These are phyloP conservation scores for Canavalia ensiformis DNA, from an alignment of 306 rosid species.

Conservation along the genomic window DNA sequence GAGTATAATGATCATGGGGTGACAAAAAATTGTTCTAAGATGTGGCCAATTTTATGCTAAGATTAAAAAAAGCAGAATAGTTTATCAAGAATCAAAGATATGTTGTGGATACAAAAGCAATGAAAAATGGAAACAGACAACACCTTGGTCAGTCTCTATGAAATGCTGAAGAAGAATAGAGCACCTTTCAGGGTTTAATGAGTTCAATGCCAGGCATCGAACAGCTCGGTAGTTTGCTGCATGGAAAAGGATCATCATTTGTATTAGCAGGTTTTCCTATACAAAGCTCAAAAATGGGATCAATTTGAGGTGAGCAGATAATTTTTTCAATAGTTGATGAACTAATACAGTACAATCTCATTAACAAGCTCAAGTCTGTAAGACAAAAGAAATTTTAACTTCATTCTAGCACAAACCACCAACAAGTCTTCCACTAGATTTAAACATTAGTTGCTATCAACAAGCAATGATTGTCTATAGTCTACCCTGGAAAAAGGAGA, in stretches of 20 bases:
- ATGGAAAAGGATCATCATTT: constrained; percentile 30
- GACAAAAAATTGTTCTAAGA: constrained; percentile 2
- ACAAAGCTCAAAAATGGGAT: background rate
- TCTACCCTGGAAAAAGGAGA: background rate
- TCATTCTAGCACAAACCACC: constrained; percentile 25
- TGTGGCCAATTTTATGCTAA: constrained; percentile 10
- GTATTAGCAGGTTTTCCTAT: background rate
- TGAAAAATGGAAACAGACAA: constrained; percentile 40
- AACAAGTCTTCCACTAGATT: constrained; percentile 12
- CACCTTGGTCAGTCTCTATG: constrained; percentile 79
- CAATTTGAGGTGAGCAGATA: constrained; percentile 19
- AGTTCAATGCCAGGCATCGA: constrained; percentile 76
- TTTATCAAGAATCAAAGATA: background rate
- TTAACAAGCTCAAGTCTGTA: constrained; percentile 10
- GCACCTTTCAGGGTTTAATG: constrained; percentile 85
- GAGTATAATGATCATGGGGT: constrained; percentile 16
- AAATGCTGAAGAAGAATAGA: constrained; percentile 83
- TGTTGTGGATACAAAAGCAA: constrained; percentile 10
- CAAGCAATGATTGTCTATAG: background rate
- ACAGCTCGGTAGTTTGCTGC: constrained; percentile 95
- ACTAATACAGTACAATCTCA: constrained; percentile 26
- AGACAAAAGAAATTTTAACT: background rate
- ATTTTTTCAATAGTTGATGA: constrained; percentile 19
- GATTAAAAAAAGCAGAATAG: constrained; percentile 8
- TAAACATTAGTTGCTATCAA: background rate